Evolutionary conservation across 805 yeast species (phyloP), one percentile per base, ranked within the genome.

Genomic region (Wickerhamiella domercqiae): DNA sequence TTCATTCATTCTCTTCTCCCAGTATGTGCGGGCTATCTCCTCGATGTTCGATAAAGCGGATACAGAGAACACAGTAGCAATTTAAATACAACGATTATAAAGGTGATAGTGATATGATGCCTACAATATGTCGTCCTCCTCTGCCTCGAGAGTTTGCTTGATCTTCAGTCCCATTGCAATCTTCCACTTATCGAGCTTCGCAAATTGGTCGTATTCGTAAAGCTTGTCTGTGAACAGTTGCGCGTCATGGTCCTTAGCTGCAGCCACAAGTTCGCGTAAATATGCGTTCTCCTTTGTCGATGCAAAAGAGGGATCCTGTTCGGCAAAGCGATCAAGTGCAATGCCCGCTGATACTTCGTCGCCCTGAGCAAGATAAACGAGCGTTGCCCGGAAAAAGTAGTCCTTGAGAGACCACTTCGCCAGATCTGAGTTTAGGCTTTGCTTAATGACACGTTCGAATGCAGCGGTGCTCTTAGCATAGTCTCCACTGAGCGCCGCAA

Each of bases 321-420:
- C 70, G 9, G 64, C 53, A 41, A 74, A 79, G 42, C 71, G 70
- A 21, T 71, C 73, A 37, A 80, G 56, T 26, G 82, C 70, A 50
- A 79, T 77, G 38, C 71, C 68, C 0, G 94, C 94, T 35, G 93
- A 93, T 25, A 93, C 86, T 28, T 71, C 64, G 57, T 90, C 98
- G 46, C 58, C 83, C 40, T 73, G 72, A 24, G 96, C 93, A 46
- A 90, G 64, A 37, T 78, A 71, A 55, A 95, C 82, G 39, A 90
- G 64, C 20, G 81, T 75, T 37, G 80, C 75, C 63, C 84, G 84
- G 53, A 82, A 64, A 51, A 80, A 84, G 57, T 87, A 83, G 40
- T 90, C 98, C 58, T 90, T 90, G 53, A 90, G 66, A 36, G 83
- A 76, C 96, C 96, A 90, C 60, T 75, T 78, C 29, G 87, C 71